Percentiles rank a stretch among this genome's conserved stretches.
Conservation (phyloP, 2,329 filamentous ascomycete species). For the Phaeoacremonium minimum region DNA sequence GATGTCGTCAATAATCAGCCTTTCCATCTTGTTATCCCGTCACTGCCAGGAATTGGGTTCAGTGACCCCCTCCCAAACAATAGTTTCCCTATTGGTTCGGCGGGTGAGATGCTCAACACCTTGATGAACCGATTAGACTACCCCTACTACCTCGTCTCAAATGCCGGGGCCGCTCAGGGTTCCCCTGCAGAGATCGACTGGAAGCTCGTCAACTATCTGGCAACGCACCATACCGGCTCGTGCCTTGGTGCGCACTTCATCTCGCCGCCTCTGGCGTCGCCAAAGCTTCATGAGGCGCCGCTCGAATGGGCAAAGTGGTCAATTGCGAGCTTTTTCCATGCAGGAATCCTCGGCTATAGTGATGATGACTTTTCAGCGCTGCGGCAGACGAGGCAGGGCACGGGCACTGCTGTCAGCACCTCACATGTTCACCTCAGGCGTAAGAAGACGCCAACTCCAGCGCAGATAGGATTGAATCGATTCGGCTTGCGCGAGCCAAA, state of each 20-base stretch:
- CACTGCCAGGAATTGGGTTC: slow-evolving; percentile 63
- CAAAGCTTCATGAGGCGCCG: slow-evolving; percentile 36
- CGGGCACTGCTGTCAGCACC: not conserved
- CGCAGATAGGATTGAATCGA: slow-evolving; percentile 21
- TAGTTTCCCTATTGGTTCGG: slow-evolving; percentile 42
- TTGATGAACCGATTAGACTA: slow-evolving; percentile 61
- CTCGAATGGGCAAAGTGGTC: slow-evolving; percentile 52
- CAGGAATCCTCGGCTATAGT: slow-evolving; percentile 51
- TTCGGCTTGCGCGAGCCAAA: slow-evolving; percentile 40
- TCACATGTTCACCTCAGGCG: not conserved
- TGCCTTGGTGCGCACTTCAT: slow-evolving; percentile 60
- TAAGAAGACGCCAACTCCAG: slow-evolving; percentile 11
- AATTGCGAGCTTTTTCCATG: slow-evolving; percentile 43
- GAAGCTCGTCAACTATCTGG: slow-evolving; percentile 42
- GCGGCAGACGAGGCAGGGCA: slow-evolving; percentile 15
- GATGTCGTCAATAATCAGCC: slow-evolving; percentile 38
- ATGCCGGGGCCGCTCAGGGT: slow-evolving; percentile 40
- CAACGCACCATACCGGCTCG: slow-evolving; percentile 37
- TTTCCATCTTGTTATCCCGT: slow-evolving; percentile 65
- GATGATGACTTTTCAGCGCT: slow-evolving; percentile 44
- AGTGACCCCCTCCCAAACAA: slow-evolving; percentile 55
- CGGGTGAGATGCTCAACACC: slow-evolving; percentile 50
- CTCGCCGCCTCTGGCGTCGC: slow-evolving; percentile 48
- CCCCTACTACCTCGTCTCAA: slow-evolving; percentile 51
- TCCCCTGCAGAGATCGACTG: slow-evolving; percentile 48